These are phyloP conservation scores for Sequoiadendron giganteum DNA, from an alignment of 75 land plant genomes.

Conservation along the genomic window DNA sequence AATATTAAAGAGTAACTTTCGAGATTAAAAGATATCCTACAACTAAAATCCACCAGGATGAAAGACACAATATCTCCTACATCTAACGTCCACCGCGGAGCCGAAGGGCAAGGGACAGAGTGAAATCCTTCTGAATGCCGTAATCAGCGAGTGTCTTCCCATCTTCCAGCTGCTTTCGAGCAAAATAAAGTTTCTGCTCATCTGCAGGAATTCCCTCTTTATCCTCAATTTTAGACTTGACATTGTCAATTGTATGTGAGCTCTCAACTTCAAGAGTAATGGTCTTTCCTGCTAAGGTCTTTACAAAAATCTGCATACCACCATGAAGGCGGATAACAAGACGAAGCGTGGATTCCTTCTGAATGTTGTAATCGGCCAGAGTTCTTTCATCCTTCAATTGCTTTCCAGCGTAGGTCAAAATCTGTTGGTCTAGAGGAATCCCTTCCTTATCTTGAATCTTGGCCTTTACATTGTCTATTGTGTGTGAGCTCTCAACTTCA, in stretches of 20 bases:
- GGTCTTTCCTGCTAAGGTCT: slow-evolving; percentile 15
- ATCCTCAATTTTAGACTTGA: slow-evolving; percentile 20
- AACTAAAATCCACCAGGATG: too few species aligned
- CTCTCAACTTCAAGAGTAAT: slow-evolving; percentile 23
- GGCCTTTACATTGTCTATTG: neutral
- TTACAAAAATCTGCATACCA: slow-evolving; percentile 21
- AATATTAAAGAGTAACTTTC: too few species aligned
- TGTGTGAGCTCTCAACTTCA: too few species aligned
- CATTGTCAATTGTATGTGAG: slow-evolving; percentile 20
- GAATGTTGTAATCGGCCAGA: neutral
- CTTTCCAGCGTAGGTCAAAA: neutral
- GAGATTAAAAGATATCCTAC: too few species aligned
- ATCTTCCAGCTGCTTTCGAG: slow-evolving; percentile 23
- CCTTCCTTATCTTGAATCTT: neutral
- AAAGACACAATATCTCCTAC: too few species aligned
- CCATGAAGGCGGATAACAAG: slow-evolving; percentile 13
- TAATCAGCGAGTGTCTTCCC: slow-evolving; percentile 20
- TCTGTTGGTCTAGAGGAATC: neutral
- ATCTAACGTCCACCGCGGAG: neutral
- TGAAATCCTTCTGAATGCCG: slow-evolving; percentile 22
- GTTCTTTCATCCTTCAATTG: neutral
- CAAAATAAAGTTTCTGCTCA: slow-evolving; percentile 14
- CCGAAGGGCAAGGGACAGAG: slow-evolving; percentile 13
- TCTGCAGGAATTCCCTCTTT: slow-evolving; percentile 21
- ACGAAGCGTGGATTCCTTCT: neutral